phyloP scores from a whole-genome alignment of 1,284 basidiomycete genomes.

The Cryptococcus sp. region DNA sequence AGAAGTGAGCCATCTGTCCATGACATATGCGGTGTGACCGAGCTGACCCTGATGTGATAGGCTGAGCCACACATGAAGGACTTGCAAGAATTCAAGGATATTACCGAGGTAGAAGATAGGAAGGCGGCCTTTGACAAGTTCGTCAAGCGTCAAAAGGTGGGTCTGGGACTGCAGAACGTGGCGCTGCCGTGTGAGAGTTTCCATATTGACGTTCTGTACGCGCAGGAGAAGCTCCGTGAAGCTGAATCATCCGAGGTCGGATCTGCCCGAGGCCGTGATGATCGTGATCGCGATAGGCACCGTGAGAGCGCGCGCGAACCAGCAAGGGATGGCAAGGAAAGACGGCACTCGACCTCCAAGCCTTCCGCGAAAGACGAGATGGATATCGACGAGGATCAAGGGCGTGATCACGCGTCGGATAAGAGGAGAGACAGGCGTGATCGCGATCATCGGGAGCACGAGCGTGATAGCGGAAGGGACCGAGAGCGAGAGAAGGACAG shows the following conservation, averaged over 20 bases:
- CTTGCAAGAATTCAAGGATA: conserved; percentile 76
- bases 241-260: conserved; percentile 62
- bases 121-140: conserved; percentile 80
- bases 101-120: conserved; percentile 73
- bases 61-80: conserved; percentile 73
- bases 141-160: conserved; percentile 78
- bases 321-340: conserved; percentile 1
- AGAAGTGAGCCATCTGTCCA: conserved; percentile 59
- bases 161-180: neutral
- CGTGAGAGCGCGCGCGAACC: conserved; percentile 49
- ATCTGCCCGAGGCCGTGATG: conserved; percentile 46
- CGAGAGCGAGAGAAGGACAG: conserved; percentile 27
- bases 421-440: conserved; percentile 20
- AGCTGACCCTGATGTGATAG: conserved; percentile 50
- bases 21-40: conserved; percentile 13
- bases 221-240: conserved; percentile 72
- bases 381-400: conserved; percentile 33
- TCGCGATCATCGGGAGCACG: conserved; percentile 16
- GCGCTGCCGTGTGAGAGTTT: too few relatives aligned
- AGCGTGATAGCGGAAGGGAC: conserved; percentile 9
- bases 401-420: conserved; percentile 21
- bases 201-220: neutral
- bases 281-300: conserved; percentile 41
- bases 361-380: conserved; percentile 8
- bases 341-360: conserved; percentile 4